Base-by-base conservation (phyloP, 495 filamentous ascomycete species). In the Lepidopterella palustris region DNA sequence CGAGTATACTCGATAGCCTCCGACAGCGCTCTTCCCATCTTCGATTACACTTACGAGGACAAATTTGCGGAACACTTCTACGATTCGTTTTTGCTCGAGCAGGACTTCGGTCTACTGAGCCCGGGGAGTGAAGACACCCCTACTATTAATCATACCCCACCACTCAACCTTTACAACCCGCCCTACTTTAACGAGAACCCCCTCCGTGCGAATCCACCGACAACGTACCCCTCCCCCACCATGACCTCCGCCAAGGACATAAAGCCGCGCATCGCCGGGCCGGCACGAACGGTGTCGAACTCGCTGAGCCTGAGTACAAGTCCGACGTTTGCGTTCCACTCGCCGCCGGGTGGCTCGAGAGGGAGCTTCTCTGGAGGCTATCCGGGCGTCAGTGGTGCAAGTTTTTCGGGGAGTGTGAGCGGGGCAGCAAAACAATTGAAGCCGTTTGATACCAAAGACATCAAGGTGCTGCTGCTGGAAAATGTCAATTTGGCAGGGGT, bases 381-480 rank as follows among this genome's bases (percentile, higher is more conserved):
- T n/a, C n/a, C n/a, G n/a, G n/a, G n/a, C n/a, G n/a, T n/a, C n/a
- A n/a, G n/a, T n/a, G n/a, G n/a, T n/a, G 21, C 53, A 42, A 42
- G 45, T 57, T 11, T 64, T 66, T 25, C 53, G 21, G 47, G 47
- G 15, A 13, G 18, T 0, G 26, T 4, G 15, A 50, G 23, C 20
- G 24, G 47, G 18, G 73, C 73, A 45, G 77, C 84, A 20, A 96
- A 95, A 74, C 89, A 87, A 54, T 76, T 97, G 65, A 97, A 97
- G 75, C 95, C 95, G 21, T 99, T 99, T 73, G 86, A 89, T 61
- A 93, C 90, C 4, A 82, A 89, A 69, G 92, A 97, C 67, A 88
- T 99, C 73, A 97, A 96, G 76, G 95, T 99, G 39, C 77, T 99
- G 57, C 80, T 99, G 6, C 77, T 99, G 24, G 95, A 99, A 74